phyloP scores from a whole-genome alignment of 2,329 filamentous ascomycete species.

The Myriosclerotinia curreyana region DNA sequence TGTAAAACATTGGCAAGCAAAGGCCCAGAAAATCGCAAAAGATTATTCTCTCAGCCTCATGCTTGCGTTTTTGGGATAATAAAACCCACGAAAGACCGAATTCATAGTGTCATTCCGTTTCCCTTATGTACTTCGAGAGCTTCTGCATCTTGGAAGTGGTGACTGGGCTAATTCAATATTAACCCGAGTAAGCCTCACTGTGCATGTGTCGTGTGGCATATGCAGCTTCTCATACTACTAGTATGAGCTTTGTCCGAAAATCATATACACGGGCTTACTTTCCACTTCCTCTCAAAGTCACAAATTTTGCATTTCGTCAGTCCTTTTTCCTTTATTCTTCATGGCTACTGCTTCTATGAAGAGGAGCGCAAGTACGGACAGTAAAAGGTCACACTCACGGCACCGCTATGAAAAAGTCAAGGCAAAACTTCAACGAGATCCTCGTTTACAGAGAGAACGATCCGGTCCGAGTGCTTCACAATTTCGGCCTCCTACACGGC shows the following conservation, averaged over 20 bases:
- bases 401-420: constrained; percentile 17
- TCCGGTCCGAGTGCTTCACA: neutral
- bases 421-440: constrained; percentile 10
- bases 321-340: constrained; percentile 16
- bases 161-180: constrained; percentile 24
- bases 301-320: constrained; percentile 13
- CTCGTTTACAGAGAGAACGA: constrained; percentile 8
- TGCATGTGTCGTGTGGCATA: constrained; percentile 19
- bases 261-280: constrained; percentile 21
- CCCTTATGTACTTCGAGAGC: constrained; percentile 15
- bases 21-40: constrained; percentile 8
- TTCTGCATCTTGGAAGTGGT: constrained; percentile 20
- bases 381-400: constrained; percentile 18
- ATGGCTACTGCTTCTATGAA: constrained; percentile 19
- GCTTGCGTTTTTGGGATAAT: constrained; percentile 7
- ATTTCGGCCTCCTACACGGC: constrained; percentile 6
- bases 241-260: constrained; percentile 18
- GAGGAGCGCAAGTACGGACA: constrained; percentile 19
- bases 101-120: constrained; percentile 1
- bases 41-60: constrained; percentile 19
- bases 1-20: constrained; percentile 13
- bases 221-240: constrained; percentile 20
- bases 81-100: constrained; percentile 6
- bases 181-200: constrained; percentile 24
- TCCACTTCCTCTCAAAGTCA: constrained; percentile 18